These are phyloP conservation scores for Myochromella boudieri DNA, from an alignment of 768 basidiomycete species.

Conservation along the genomic window DNA sequence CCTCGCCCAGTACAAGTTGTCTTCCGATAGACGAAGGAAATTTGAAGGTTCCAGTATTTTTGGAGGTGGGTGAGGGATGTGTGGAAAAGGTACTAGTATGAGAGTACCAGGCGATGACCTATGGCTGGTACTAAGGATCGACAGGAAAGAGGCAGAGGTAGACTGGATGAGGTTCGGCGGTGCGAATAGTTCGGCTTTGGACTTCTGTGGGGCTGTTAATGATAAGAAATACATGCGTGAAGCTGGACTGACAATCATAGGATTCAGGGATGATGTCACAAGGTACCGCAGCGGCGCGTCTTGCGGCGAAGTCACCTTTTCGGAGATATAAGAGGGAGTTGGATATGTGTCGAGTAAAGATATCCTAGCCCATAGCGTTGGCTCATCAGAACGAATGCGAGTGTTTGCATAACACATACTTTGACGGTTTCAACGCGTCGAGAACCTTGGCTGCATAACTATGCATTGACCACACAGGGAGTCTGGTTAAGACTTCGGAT, in stretches of 20 bases:
- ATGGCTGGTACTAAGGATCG: conserved; percentile 27
- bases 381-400: background rate
- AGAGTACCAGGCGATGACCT: conserved; percentile 26
- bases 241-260: conserved; percentile 20
- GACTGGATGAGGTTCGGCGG: conserved; percentile 60
- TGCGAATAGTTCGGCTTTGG: conserved; percentile 36
- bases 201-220: conserved; percentile 31
- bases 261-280: conserved; percentile 23
- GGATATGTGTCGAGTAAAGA: conserved; percentile 55
- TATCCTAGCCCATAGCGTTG: conserved; percentile 31
- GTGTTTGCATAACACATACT: conserved; percentile 28
- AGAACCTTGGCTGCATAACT: conserved; percentile 45
- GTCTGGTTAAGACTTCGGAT: conserved; percentile 47
- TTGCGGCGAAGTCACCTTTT: conserved; percentile 30
- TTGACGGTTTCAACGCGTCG: conserved; percentile 42
- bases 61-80: conserved; percentile 41
- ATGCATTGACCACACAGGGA: conserved; percentile 54
- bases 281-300: conserved; percentile 58
- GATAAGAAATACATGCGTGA: conserved; percentile 3
- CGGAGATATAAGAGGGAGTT: conserved; percentile 45
- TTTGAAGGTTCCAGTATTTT: conserved; percentile 33
- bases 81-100: conserved; percentile 50
- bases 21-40: conserved; percentile 30
- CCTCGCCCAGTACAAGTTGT: conserved; percentile 35
- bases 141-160: conserved; percentile 54